Base-by-base conservation (phyloP, 2,329 filamentous ascomycete species). In the Xylaria digitata region DNA sequence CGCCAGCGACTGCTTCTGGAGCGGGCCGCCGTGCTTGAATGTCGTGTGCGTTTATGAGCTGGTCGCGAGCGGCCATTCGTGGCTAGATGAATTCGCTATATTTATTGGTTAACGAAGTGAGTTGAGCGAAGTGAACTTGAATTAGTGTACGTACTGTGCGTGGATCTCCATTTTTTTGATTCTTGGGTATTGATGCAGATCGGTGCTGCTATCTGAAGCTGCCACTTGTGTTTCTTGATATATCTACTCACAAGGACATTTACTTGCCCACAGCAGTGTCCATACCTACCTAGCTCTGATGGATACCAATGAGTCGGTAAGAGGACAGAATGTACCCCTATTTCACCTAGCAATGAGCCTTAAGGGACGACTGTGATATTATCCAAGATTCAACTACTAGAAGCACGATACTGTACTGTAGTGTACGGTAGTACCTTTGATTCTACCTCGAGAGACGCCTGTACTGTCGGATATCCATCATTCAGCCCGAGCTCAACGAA, bases 111-210 rank as follows among this genome's bases (percentile, higher is more conserved):
- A 34, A 54, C 34, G 26, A 54, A 42, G 34, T n/a, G 1, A 50
- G 15, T 19, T 50, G 26, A 26, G 26, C 5, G 26, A 26, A 26
- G 26, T 50, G 48, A 50, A 34, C 30, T 30, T 26, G 26, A 26
- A 34, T 30, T 13, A 37, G 17, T 50, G 21, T 21, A 42, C 5
- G 4, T 9, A 21, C 19, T 13, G 17, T 2, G n/a, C 15, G 17
- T 52, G 34, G 45, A 32, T 23, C 45, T 26, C 23, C 7, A 9
- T 37, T 11, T 17, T 45, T 26, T 42, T 15, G 13, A 40, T 53
- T 7, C 53, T 61, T 61, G 40, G 58, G 57, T 65, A 61, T 45
- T n/a, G 30, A 61, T 65, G 63, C 57, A 65, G 52, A 26, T 59
- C 30, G 37, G n/a, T 46, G 26, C 45, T n/a, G 32, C n/a, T 59